A percentile compares a stretch with the other conserved stretches of the same genome.
Conservation (phyloP, 441 rosid genomes). For the Populus hybrid region DNA sequence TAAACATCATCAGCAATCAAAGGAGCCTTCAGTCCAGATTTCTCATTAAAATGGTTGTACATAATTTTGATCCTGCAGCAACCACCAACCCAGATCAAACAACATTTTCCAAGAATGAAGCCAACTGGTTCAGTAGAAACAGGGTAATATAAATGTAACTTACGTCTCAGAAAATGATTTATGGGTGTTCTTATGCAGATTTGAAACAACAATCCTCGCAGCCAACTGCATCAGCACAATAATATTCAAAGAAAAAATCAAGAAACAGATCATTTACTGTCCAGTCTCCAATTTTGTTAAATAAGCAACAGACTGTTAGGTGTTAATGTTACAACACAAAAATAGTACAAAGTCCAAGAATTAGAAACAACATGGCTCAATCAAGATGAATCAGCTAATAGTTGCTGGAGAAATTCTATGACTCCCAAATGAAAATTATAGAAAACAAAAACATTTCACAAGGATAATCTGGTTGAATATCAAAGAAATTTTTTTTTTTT, state of each 20-base stretch:
- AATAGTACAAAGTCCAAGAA: neutral
- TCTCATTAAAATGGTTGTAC: constrained; percentile 64
- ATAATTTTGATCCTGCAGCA: constrained; percentile 65
- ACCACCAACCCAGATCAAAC: constrained; percentile 8
- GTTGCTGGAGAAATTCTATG: neutral
- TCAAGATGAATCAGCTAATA: no score
- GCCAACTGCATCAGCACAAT: constrained; percentile 57
- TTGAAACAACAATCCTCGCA: constrained; percentile 88
- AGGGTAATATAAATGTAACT: constrained; percentile 20
- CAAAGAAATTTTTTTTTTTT: no score
- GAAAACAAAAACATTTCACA: no score
- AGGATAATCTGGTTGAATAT: no score
- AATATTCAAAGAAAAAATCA: neutral
- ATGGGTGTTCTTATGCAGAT: constrained; percentile 84
- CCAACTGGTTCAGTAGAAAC: neutral
- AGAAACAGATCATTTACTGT: neutral
- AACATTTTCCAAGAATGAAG: neutral
- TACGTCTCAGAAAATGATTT: constrained; percentile 89
- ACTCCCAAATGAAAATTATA: neutral
- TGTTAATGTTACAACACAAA: neutral
- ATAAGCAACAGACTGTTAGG: neutral
- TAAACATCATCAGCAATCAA: constrained; percentile 82
- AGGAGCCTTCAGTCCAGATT: constrained; percentile 73
- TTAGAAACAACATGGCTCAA: neutral
- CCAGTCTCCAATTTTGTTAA: neutral